phyloP scores from a whole-genome alignment of 805 yeast genomes.

The Kuraishia capsulata region DNA sequence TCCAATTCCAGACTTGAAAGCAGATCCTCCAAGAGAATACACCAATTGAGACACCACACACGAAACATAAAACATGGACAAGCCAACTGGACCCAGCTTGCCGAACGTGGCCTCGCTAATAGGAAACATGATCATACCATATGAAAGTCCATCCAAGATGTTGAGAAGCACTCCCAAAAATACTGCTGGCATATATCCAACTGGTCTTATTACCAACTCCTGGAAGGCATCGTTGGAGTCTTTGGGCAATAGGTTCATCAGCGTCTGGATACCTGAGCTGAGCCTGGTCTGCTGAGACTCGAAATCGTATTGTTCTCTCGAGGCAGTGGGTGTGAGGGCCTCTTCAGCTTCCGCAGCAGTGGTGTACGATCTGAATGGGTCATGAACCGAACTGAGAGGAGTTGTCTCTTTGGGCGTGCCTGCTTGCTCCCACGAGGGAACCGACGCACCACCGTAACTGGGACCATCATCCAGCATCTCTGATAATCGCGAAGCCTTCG shows the following conservation, averaged over 20 bases:
- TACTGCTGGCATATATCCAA: conserved; percentile 64
- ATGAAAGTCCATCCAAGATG: conserved; percentile 86
- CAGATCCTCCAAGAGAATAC: conserved; percentile 84
- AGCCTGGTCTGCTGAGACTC: not conserved
- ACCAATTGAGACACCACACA: conserved; percentile 85
- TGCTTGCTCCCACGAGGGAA: no score
- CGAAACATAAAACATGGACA: conserved; percentile 90
- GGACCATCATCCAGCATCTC: conserved; percentile 3
- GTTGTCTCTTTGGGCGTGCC: not conserved
- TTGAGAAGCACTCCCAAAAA: conserved; percentile 77
- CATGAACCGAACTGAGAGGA: not conserved
- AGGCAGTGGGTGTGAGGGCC: conserved; percentile 1
- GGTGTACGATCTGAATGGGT: conserved; percentile 2
- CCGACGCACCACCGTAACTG: not conserved
- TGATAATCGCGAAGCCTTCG: conserved; percentile 5
- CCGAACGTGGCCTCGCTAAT: conserved; percentile 72
- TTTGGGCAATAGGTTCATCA: not conserved
- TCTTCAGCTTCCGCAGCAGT: conserved; percentile 1
- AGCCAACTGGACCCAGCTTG: conserved; percentile 75
- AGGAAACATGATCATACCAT: conserved; percentile 97
- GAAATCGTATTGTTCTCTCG: conserved; percentile 2
- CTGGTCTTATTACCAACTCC: conserved; percentile 27
- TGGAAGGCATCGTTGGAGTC: conserved; percentile 10
- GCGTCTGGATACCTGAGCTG: not conserved
- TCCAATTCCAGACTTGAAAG: conserved; percentile 86